These are phyloP conservation scores for Gamarada debralockiae DNA, from an alignment of 495 filamentous ascomycete species.

Conservation along the genomic window DNA sequence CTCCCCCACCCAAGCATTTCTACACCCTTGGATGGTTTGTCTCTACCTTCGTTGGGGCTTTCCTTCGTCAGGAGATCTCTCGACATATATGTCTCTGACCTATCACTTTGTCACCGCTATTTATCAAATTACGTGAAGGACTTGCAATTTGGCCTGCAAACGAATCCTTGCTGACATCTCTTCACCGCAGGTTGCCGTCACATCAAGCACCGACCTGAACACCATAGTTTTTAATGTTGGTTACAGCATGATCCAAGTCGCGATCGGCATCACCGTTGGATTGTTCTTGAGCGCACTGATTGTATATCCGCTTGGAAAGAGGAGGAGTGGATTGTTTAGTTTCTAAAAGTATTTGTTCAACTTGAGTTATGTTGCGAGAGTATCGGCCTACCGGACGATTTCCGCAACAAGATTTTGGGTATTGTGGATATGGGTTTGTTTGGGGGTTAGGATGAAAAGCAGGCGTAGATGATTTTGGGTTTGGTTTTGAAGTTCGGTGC, in stretches of 20 bases:
- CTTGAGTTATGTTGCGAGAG: no score
- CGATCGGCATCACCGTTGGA: conserved; percentile 89
- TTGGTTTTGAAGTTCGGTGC: not conserved
- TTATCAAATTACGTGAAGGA: conserved; percentile 8
- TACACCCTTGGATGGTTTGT: conserved; percentile 10
- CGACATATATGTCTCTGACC: not conserved
- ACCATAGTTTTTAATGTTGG: conserved; percentile 79
- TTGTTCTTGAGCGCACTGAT: conserved; percentile 81
- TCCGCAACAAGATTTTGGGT: no score
- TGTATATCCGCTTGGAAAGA: conserved; percentile 90
- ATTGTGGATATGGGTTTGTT: no score
- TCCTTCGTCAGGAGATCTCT: conserved; percentile 7
- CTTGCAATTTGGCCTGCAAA: not conserved
- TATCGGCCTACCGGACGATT: no score
- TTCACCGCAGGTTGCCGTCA: conserved; percentile 9
- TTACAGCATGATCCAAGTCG: conserved; percentile 85
- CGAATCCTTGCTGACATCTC: conserved; percentile 2
- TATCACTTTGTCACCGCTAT: conserved; percentile 1
- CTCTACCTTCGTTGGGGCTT: not conserved
- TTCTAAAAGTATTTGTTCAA: conserved; percentile 49
- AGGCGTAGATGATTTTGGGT: not conserved
- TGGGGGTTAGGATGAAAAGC: not conserved
- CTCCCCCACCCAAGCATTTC: no score
- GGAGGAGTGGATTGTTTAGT: conserved; percentile 82
- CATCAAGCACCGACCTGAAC: conserved; percentile 37